phyloP scores from a whole-genome alignment of 768 basidiomycete genomes.

The Lentinula sp. region DNA sequence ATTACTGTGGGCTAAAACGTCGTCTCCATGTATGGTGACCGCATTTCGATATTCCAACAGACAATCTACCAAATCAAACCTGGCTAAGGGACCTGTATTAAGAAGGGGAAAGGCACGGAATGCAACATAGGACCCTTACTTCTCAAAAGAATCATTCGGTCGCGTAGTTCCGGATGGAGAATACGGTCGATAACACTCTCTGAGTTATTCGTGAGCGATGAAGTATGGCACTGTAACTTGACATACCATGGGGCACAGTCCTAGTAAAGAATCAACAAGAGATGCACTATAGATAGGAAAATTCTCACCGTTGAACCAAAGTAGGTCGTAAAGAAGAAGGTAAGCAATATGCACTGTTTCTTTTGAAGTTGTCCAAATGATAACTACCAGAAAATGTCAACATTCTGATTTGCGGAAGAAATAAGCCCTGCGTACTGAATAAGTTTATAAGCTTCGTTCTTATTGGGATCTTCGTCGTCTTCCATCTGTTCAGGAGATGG shows the following conservation, averaged over 20 bases:
- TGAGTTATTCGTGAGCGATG: slow-evolving; percentile 22
- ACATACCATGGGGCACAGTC: slow-evolving; percentile 78
- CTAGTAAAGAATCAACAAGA: slow-evolving; percentile 26
- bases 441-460: slow-evolving; percentile 75
- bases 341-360: slow-evolving; percentile 81
- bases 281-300: not conserved
- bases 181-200: slow-evolving; percentile 91
- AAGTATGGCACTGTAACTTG: slow-evolving; percentile 1
- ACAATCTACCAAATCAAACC: slow-evolving; percentile 77
- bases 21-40: slow-evolving; percentile 81
- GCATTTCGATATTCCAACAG: slow-evolving; percentile 64
- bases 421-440: slow-evolving; percentile 49
- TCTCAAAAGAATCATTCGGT: slow-evolving; percentile 84
- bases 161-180: slow-evolving; percentile 83
- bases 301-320: slow-evolving; percentile 68
- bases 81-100: slow-evolving; percentile 35
- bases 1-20: slow-evolving; percentile 81
- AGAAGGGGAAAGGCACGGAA: slow-evolving; percentile 3
- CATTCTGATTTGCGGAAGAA: not conserved
- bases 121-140: slow-evolving; percentile 36
- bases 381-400: slow-evolving; percentile 43
- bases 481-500: slow-evolving; percentile 41
- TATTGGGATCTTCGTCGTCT: slow-evolving; percentile 66
- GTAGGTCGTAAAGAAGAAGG: slow-evolving; percentile 87
- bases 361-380: slow-evolving; percentile 85